Conservation (phyloP, 208 protist species). For the Tritrichomonas musculus region DNA sequence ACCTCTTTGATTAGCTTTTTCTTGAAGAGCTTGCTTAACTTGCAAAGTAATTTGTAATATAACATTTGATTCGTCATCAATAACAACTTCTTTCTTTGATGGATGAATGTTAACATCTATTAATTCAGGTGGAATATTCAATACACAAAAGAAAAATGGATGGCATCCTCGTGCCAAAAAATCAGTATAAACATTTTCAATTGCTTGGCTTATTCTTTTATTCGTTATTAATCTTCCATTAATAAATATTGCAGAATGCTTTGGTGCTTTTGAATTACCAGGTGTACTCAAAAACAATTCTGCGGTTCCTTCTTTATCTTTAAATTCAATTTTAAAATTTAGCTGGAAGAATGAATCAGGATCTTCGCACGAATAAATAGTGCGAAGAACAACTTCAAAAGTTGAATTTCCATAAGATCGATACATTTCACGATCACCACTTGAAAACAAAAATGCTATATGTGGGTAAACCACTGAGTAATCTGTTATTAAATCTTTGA, state of each 20-base stretch:
- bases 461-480: constrained; percentile 22
- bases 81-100: constrained; percentile 23
- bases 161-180: not conserved
- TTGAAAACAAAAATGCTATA: not conserved
- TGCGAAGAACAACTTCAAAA: not conserved
- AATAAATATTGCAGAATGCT: not conserved
- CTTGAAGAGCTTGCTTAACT: not conserved
- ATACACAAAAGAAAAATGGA: not conserved
- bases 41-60: not conserved
- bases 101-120: constrained; percentile 35
- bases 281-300: not conserved
- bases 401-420: not conserved
- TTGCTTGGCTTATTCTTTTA: not conserved
- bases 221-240: not conserved
- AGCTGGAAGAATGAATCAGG: not conserved
- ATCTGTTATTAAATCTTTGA: not conserved
- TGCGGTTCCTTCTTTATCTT: not conserved
- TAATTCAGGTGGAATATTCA: not conserved
- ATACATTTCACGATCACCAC: not conserved
- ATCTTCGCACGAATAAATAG: not conserved
- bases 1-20: not conserved
- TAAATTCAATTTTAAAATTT: not conserved
- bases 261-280: not conserved
- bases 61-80: not conserved
- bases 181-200: not conserved